Percentiles rank a stretch among this genome's conserved stretches.
Conservation (phyloP, 2,329 filamentous ascomycete genomes). For the Ophiostoma angusticollis region DNA sequence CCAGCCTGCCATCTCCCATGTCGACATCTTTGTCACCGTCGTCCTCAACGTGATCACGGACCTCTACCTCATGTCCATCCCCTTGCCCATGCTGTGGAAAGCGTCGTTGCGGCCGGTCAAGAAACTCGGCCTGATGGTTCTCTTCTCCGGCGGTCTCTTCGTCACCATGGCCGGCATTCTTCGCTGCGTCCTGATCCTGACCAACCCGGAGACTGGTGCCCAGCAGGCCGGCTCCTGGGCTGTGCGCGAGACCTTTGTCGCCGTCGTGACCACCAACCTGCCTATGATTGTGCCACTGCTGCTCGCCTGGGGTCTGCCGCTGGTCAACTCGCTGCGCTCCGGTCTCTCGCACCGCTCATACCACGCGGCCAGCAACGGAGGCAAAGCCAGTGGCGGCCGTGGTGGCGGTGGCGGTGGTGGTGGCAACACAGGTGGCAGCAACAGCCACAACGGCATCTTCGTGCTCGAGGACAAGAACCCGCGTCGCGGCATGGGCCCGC, state of each 20-base stretch:
- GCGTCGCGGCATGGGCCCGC: conserved; percentile 17
- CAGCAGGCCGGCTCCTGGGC: conserved; percentile 28
- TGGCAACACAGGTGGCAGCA: conserved; percentile 3
- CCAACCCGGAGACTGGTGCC: conserved; percentile 24
- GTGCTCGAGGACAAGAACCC: conserved; percentile 19
- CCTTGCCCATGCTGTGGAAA: conserved; percentile 38
- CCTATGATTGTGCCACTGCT: conserved; percentile 15
- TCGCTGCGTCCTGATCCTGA: conserved; percentile 38
- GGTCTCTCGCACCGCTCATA: not conserved
- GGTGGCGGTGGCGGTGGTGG: not conserved
- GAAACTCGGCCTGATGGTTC: conserved; percentile 37
- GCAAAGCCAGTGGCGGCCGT: too few species aligned
- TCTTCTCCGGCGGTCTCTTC: conserved; percentile 44
- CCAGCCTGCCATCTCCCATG: conserved; percentile 26
- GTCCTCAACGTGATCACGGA: conserved; percentile 28
- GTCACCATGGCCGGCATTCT: conserved; percentile 42
- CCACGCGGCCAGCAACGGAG: not conserved
- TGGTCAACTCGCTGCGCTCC: conserved; percentile 5
- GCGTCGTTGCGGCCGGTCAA: conserved; percentile 34
- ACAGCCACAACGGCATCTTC: conserved; percentile 12
- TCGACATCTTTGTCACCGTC: conserved; percentile 26
- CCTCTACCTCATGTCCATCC: conserved; percentile 27
- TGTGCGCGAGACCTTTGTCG: conserved; percentile 17
- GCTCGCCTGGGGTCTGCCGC: conserved; percentile 11
- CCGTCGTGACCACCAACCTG: conserved; percentile 16